Evolutionary conservation across 768 basidiomycete genomes (phyloP), one percentile per base, ranked within the genome.

Genomic region (Auricularia auricula-judae): DNA sequence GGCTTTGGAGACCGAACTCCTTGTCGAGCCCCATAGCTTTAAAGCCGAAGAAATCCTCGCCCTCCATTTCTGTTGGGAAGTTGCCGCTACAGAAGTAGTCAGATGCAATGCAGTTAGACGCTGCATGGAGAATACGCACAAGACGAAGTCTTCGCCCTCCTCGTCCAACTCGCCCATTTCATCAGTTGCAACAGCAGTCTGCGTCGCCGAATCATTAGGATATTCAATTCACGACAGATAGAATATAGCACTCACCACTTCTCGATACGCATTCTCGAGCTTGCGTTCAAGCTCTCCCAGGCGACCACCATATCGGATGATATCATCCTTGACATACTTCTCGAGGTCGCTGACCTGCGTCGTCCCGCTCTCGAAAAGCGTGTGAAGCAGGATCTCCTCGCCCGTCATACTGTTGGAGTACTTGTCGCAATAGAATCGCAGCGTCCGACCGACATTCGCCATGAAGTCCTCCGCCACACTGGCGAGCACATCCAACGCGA

Each of bases 321-420:
- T 81, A 66, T 97, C 96, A 66, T 98, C 94, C 61, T 84, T 84
- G 71, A 98, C 84, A 72, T 97, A 94, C 12, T 86, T 81, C 68
- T 95, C 92, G 1, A 98, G 82, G 66, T 91, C 88, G 70, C 86
- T 81, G 8, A 93, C 77, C 64, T 85, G 82, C 0, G 91, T 84
- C 5, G 83, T 85, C 3, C 95, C 95, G 66, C 89, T 91, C 75
- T 97, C 93, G 68, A 94, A 91, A 18, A 98, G 77, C 0, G 92
- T 89, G 72, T 96, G 93, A 1, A 94, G 81, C 43, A 96, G 86
- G 39, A 97, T 95, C 86, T 96, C 93, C 93, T 97, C 93, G 0
- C 92, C 72, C 1, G 87, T 85, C 91, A 98, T 93, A 29, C 81
- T 83, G 60, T 82, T 77, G 1, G 83, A 82, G 74, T 91, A 88